Conservation (phyloP, 2,329 filamentous ascomycete species). For the Corynespora cassiicola region DNA sequence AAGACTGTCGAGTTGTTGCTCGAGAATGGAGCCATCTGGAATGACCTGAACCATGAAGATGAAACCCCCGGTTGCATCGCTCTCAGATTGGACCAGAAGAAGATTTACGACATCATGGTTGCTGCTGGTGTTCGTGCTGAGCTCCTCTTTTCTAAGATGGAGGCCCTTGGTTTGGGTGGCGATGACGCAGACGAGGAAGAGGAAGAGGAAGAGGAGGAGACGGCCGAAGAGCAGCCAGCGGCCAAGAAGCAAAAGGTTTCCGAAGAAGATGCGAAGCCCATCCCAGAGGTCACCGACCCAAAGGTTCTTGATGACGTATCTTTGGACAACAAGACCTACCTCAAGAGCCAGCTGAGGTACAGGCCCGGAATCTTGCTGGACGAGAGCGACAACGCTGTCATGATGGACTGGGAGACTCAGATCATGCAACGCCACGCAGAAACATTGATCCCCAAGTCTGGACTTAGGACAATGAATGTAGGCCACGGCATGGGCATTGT, state of each 20-base stretch:
- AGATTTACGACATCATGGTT: conserved; percentile 45
- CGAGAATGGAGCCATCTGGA: conserved; percentile 48
- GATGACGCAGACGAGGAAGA: conserved; percentile 27
- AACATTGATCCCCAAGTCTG: conserved; percentile 65
- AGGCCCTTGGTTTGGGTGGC: conserved; percentile 36
- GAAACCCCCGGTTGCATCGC: conserved; percentile 48
- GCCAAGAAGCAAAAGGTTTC: conserved; percentile 42
- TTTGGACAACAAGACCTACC: conserved; percentile 48
- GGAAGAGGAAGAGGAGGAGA: conserved; percentile 26
- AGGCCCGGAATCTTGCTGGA: conserved; percentile 66
- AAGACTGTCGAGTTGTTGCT: conserved; percentile 40
- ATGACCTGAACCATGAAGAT: conserved; percentile 45
- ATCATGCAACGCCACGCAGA: conserved; percentile 83
- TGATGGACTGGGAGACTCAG: conserved; percentile 91
- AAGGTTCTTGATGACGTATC: conserved; percentile 41
- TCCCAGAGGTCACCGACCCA: conserved; percentile 30
- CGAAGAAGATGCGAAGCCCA: conserved; percentile 31
- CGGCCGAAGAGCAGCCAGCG: conserved; percentile 32
- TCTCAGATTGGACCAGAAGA: conserved; percentile 37
- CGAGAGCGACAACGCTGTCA: conserved; percentile 79
- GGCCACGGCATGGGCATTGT: conserved; percentile 93
- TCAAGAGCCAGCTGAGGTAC: conserved; percentile 41
- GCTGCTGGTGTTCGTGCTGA: conserved; percentile 45
- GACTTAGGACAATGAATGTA: conserved; percentile 79
- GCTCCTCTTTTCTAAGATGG: conserved; percentile 41